Evolutionary conservation across 768 basidiomycete genomes (phyloP).

Genomic region (Suillus subaureus): DNA sequence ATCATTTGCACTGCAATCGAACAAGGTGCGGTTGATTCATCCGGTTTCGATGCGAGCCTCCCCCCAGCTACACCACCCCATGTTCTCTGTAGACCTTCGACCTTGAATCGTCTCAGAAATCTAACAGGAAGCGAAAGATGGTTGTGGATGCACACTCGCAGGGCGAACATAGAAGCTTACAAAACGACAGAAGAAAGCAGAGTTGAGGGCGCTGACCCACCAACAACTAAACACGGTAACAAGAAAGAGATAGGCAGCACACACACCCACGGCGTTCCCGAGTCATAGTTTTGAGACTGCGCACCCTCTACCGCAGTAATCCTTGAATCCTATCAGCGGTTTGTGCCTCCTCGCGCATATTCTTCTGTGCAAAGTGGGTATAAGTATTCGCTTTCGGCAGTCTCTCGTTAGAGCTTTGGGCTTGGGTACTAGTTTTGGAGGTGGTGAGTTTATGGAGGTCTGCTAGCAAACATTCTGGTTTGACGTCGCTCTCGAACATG

Average conservation of each 20-base stretch:
- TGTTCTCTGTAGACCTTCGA: slow-evolving; percentile 28
- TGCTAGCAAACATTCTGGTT: too few relatives aligned
- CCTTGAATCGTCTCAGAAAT: slow-evolving; percentile 23
- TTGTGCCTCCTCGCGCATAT: not conserved
- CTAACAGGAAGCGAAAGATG: slow-evolving; percentile 38
- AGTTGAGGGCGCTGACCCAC: not conserved
- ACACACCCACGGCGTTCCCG: slow-evolving; percentile 22
- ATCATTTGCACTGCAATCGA: slow-evolving; percentile 54
- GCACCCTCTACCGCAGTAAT: not conserved
- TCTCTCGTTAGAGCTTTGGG: not conserved
- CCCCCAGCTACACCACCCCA: slow-evolving; percentile 43
- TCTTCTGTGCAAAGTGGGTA: not conserved
- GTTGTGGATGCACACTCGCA: slow-evolving; percentile 10
- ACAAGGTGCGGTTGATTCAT: slow-evolving; percentile 62
- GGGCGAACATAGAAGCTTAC: slow-evolving; percentile 5
- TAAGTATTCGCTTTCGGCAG: not conserved
- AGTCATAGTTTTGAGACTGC: slow-evolving; percentile 17
- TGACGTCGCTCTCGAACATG: too few relatives aligned
- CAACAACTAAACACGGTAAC: slow-evolving; percentile 1
- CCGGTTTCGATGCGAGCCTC: slow-evolving; percentile 51
- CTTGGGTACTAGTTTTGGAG: not conserved
- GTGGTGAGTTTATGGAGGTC: not conserved
- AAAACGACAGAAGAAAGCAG: slow-evolving; percentile 34
- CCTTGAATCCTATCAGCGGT: not conserved
- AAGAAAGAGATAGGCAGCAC: slow-evolving; percentile 9